Evolutionary conservation across 768 basidiomycete species (phyloP).

Genomic region (Mycena indigotica): DNA sequence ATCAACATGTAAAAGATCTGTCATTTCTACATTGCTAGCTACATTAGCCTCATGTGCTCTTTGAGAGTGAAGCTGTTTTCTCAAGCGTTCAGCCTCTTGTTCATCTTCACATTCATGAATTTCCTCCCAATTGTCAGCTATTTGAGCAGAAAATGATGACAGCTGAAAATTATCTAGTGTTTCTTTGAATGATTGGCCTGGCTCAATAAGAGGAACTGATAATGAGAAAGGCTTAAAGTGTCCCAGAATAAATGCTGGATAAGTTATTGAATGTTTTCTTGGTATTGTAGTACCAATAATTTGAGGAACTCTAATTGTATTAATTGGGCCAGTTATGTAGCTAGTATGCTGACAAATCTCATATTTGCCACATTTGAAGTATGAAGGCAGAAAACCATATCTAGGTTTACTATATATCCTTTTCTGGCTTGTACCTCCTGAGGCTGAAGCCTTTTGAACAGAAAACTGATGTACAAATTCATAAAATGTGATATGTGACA

Average conservation of each 20-base stretch:
- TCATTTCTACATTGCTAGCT: background rate
- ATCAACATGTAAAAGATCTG: background rate
- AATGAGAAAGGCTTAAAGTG: slow-evolving; percentile 26
- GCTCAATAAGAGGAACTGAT: background rate
- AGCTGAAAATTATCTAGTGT: background rate
- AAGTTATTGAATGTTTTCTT: background rate
- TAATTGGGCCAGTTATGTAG: slow-evolving; percentile 4
- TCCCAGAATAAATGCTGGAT: slow-evolving; percentile 21
- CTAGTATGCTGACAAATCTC: slow-evolving; percentile 18
- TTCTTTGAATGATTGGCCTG: background rate
- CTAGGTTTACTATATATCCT: background rate
- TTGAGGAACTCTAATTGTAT: background rate
- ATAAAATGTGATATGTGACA: slow-evolving; percentile 29
- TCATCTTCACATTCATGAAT: slow-evolving; percentile 38
- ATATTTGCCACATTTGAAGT: slow-evolving; percentile 13
- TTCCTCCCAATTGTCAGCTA: slow-evolving; percentile 37
- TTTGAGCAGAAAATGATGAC: background rate
- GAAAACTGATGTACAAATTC: slow-evolving; percentile 27
- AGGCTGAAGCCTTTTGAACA: slow-evolving; percentile 7
- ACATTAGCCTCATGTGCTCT: background rate
- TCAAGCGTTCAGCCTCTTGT: slow-evolving; percentile 32
- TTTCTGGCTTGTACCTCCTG: slow-evolving; percentile 12
- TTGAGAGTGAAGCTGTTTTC: slow-evolving; percentile 5
- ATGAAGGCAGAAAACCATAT: background rate
- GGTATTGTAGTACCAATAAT: slow-evolving; percentile 1